Evolutionary conservation across 805 yeast genomes (phyloP).

Genomic region (Helenozyma rhizophorensis): DNA sequence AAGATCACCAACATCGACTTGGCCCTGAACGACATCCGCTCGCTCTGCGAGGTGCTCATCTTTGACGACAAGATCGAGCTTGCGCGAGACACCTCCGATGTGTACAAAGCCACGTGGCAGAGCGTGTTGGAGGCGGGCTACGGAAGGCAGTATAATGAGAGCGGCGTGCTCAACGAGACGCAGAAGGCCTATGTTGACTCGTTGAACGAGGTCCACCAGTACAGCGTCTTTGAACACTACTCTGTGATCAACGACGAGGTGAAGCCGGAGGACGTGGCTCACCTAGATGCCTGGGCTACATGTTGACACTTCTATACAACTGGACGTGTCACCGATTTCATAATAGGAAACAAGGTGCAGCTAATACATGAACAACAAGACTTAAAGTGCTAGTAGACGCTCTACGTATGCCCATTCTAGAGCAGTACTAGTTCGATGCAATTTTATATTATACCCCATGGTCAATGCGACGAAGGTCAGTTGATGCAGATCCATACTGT

Average conservation of each 20-base stretch:
- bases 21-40: slow-evolving; percentile 64
- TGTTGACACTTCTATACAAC: too few relatives aligned
- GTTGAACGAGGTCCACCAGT: slow-evolving; percentile 15
- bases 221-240: slow-evolving; percentile 40
- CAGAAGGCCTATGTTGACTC: slow-evolving; percentile 11
- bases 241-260: slow-evolving; percentile 35
- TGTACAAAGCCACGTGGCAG: slow-evolving; percentile 80
- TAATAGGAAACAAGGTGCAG: too few relatives aligned
- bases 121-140: slow-evolving; percentile 70
- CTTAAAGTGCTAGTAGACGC: too few relatives aligned
- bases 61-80: slow-evolving; percentile 83
- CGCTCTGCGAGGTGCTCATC: slow-evolving; percentile 82
- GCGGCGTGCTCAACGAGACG: slow-evolving; percentile 6
- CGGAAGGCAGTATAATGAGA: slow-evolving; percentile 30
- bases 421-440: too few relatives aligned
- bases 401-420: too few relatives aligned
- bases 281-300: slow-evolving; percentile 49
- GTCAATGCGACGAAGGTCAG: too few relatives aligned
- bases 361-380: too few relatives aligned
- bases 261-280: slow-evolving; percentile 37
- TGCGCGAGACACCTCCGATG: slow-evolving; percentile 47
- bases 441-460: too few relatives aligned
- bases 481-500: too few relatives aligned
- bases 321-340: too few relatives aligned
- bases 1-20: slow-evolving; percentile 82